Percentiles rank a stretch among this genome's conserved stretches.
phyloP scores from a whole-genome alignment of 345 rosid species.

The Durio zibethinus region DNA sequence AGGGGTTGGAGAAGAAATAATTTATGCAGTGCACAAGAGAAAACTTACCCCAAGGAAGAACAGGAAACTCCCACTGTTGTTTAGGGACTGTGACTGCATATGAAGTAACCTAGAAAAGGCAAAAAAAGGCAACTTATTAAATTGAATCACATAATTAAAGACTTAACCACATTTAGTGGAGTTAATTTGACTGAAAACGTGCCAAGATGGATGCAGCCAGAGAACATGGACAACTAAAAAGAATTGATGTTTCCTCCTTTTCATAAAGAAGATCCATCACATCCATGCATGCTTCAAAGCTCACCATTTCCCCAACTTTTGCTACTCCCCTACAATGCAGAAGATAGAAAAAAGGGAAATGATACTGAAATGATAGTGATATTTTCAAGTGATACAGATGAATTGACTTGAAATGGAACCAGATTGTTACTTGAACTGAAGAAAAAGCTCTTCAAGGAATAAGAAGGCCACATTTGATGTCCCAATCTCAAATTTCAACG shows the following conservation, averaged over 20 bases:
- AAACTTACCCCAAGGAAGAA: conserved; percentile 79
- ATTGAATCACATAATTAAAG: conserved; percentile 3
- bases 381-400: background rate
- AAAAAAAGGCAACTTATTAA: conserved; percentile 6
- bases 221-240: conserved; percentile 47
- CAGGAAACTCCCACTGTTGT: conserved; percentile 70
- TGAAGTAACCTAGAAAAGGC: conserved; percentile 57
- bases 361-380: background rate
- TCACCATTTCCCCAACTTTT: conserved; percentile 59
- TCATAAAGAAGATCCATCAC: conserved; percentile 88
- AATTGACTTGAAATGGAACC: background rate
- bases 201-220: conserved; percentile 80
- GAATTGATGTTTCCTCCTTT: conserved; percentile 52
- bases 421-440: conserved; percentile 48
- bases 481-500: conserved; percentile 63
- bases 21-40: background rate
- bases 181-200: conserved; percentile 17
- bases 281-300: conserved; percentile 74
- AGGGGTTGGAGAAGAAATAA: background rate
- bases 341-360: background rate
- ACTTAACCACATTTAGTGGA: background rate
- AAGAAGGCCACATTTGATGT: conserved; percentile 44
- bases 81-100: conserved; percentile 64
- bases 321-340: conserved; percentile 55
- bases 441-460: conserved; percentile 53